A percentile compares a stretch with the other conserved stretches of the same genome.
Evolutionary conservation across 345 rosid species (phyloP).

Genomic region (Salix purpurea): DNA sequence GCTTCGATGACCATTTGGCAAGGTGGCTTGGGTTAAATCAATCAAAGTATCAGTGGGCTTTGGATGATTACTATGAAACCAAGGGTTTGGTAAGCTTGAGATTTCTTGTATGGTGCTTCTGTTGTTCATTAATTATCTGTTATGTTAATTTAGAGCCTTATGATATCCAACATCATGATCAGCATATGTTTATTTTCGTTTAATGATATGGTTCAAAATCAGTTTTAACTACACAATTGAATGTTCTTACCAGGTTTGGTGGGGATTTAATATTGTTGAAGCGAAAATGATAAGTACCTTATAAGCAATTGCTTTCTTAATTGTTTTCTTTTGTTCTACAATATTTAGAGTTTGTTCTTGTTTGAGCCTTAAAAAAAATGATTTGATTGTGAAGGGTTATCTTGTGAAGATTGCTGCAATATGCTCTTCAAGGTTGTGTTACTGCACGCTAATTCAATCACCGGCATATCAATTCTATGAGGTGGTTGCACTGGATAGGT

Average conservation of each 20-base stretch:
- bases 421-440: not conserved
- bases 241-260: constrained; percentile 18
- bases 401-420: too few relatives aligned
- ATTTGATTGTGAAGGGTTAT: not conserved
- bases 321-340: not conserved
- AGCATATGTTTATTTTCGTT: not conserved
- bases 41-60: constrained; percentile 98
- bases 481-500: not conserved
- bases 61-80: constrained; percentile 84
- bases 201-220: not conserved
- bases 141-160: not conserved
- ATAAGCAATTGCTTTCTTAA: constrained; percentile 19
- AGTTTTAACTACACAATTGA: not conserved
- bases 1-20: constrained; percentile 92
- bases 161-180: not conserved
- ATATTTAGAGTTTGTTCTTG: not conserved
- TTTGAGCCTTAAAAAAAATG: not conserved
- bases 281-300: constrained; percentile 26
- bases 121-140: not conserved
- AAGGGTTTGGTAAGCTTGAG: constrained; percentile 63
- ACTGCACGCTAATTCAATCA: not conserved
- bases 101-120: not conserved
- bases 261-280: not conserved
- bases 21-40: constrained; percentile 99
- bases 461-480: not conserved